Base-by-base conservation (phyloP, 2,329 filamentous ascomycete genomes). In the Claviceps maximensis region DNA sequence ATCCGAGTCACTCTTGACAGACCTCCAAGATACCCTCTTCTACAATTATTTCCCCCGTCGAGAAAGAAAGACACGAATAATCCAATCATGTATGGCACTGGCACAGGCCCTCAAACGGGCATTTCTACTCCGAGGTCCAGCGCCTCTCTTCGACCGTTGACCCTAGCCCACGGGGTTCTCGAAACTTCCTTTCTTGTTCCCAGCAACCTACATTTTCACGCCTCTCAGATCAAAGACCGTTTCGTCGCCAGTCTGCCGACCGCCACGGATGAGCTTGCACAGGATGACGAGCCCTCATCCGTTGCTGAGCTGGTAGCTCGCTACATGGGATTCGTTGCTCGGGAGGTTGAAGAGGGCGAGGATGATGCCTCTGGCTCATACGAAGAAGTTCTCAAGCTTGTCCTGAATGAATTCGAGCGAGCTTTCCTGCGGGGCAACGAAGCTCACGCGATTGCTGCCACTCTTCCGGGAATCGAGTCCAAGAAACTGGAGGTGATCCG, bases 211-310 rank as follows among this genome's bases (percentile, higher is more conserved):
- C 93, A 98, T 73, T 98, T 94, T 77, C 90, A 93, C 71, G 93
- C 93, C 63, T 86, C 89, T 56, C 88, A 95, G 74, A 78, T 97
- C 66, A 94, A 91, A 77, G 90, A 96, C 62, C 80, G 83, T 60
- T 98, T 98, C 73, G 80, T 83, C 59, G 79, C 87, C 48, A 89
- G 84, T 58, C 79, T 98, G 61, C 94, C 94, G 52, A 78, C 84
- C 63, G 87, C 93, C 54, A 98, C 94, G 67, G 93, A 98, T 68
- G 93, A 98, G 76, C 82, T 97, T 58, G 94, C 93, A 56, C 89
- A 91, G 67, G 94, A 98, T 75, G 93, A 98, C 63, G 94, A 98
- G 76, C 93, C 93, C n/a, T 97, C 93, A 40, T 98, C 94, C 25
- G 83, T 90, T 47, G 75, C 88, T 46, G 93, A 98, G 74, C 78